Base-by-base conservation (phyloP, 345 rosid species). In the Euphorbia tirucalli region DNA sequence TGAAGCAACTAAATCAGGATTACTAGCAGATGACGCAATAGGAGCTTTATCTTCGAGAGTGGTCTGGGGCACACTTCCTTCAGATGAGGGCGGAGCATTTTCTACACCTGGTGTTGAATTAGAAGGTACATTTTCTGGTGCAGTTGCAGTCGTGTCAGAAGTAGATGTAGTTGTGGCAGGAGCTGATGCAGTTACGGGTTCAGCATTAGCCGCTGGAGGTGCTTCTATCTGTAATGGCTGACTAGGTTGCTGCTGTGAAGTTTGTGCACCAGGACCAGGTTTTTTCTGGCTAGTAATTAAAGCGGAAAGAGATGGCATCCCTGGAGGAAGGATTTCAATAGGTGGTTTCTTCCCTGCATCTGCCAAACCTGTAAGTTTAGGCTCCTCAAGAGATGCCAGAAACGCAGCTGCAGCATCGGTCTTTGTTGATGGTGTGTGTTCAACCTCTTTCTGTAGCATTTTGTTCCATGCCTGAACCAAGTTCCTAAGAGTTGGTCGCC, bases 331-430 rank as follows among this genome's bases (percentile, higher is more conserved):
- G 61, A 95, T 88, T 83, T 95, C 96, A 77, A 95, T 86, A 1
- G 96, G 88, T 35, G 93, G 90, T 69, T 89, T 92, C 84, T 85
- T 88, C 62, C 87, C 90, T 9, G 96, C 93, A 56, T 95, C 98
- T 5, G 89, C 85, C 79, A 92, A 82, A 85, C 96, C 90, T 35
- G 96, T 88, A 72, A 92, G 88, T 85, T 89, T 94, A 15, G 92
- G 87, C 77, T 90, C 96, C 79, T 94, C 92, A 4, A 94, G 91
- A 10, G 97, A 92, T 67, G 95, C 96, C 80, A 94, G 71, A 80
- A 92, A 90, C 37, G 97, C 97, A 80, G 90, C 83, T 43, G 98
- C 93, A 55, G 99, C 96, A 86, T 92, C 99, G 5, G 89, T 92
- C 78, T 92, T 90, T 21, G 83, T 79, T 15, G 87, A 68, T n/a